A percentile compares a stretch with the other conserved stretches of the same genome.
Evolutionary conservation across 352 stramenopile genomes (phyloP).

Genomic region (Pythium biforme): DNA sequence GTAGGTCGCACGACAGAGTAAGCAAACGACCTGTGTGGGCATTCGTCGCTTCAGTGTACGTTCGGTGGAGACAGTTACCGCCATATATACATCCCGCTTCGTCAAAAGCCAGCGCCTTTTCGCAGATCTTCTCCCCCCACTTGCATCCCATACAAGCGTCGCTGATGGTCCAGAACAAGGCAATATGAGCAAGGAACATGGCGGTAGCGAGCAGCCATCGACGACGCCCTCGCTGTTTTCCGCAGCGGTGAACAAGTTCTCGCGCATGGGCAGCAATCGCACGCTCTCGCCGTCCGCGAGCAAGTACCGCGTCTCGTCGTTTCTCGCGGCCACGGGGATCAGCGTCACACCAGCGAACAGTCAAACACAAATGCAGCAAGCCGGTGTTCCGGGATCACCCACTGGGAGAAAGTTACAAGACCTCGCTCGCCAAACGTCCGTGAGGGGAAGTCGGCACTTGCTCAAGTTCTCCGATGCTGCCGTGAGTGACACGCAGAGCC

Average conservation of each 20-base stretch:
- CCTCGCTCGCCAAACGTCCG: constrained; percentile 14
- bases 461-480: constrained; percentile 17
- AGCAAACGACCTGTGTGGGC: background rate
- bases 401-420: constrained; percentile 7
- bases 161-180: background rate
- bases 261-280: constrained; percentile 11
- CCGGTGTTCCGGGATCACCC: background rate
- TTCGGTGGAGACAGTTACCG: background rate
- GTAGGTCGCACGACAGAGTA: background rate
- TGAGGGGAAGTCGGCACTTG: background rate
- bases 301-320: constrained; percentile 17
- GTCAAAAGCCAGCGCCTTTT: background rate
- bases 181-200: constrained; percentile 8
- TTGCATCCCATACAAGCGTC: background rate
- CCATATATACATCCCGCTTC: constrained; percentile 6
- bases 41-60: background rate
- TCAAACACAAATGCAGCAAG: background rate
- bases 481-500: background rate
- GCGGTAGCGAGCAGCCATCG: background rate
- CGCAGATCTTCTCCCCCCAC: background rate
- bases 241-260: constrained; percentile 13
- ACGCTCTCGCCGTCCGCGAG: constrained; percentile 4
- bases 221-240: constrained; percentile 12
- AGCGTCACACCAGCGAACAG: background rate
- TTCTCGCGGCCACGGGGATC: background rate